Evolutionary conservation across 352 stramenopile genomes (phyloP), one percentile per base, ranked within the genome.

Genomic region (Blastocystis sp.): DNA sequence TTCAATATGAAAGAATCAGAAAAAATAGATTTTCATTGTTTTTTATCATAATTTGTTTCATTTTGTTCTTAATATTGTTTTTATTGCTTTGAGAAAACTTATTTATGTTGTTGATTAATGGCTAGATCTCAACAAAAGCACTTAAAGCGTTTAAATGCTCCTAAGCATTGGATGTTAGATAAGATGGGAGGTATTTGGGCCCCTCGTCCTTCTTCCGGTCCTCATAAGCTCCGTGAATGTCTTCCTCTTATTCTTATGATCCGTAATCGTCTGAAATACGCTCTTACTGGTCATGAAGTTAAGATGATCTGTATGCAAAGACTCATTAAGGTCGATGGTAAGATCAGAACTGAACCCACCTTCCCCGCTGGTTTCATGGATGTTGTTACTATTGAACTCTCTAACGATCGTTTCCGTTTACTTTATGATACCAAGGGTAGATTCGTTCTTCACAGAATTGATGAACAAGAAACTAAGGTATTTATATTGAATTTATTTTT

Each of bases 281-380:
- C 91, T 28, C 75, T 98, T 11, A 97, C 84, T 66, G 89, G 87
- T 74, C 83, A 93, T 73, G 89, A 97, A 74, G 88, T 89, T 45
- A 91, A 86, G 43, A 88, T 93, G 78, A 96, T 98, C 73, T 95
- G 86, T 79, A 94, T 97, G 80, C 83, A 96, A 73, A 93, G 93
- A 77, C 84, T 86, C 58, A 80, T 98, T 72, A 94, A 95, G 79
- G 86, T 95, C 40, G 83, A 94, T 71, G 82, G 83, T 70, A 84
- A 83, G 70, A 73, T 94, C 44, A 83, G 89, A 49, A 94, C 93
- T 55, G 91, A 98, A 77, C 75, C 81, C 40, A 91, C 94, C 76
- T 98, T 91, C 78, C 89, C 88, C 31, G 85, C 86, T 25, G 89
- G 91, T 43, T 96, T 97, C 80, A 96, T 95, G 88, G 70, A 98